Evolutionary conservation across 2,329 filamentous ascomycete genomes (phyloP).

Genomic region (Cladophialophora immunda): DNA sequence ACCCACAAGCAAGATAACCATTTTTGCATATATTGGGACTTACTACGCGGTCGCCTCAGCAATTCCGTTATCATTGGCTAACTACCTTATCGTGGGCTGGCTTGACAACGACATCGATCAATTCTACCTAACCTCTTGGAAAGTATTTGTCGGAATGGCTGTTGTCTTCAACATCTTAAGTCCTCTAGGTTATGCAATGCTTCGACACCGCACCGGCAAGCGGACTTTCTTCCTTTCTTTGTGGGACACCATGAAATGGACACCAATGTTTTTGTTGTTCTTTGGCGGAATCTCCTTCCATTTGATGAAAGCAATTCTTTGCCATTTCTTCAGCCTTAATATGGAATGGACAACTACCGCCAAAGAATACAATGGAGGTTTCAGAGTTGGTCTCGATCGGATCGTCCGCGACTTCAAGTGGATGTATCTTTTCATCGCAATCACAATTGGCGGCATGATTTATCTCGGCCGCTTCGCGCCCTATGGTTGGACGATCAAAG

Average conservation of each 20-base stretch:
- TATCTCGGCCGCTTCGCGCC: constrained; percentile 53
- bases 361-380: constrained; percentile 77
- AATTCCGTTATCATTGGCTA: constrained; percentile 68
- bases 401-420: constrained; percentile 81
- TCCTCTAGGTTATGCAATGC: constrained; percentile 68
- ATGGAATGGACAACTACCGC: constrained; percentile 87
- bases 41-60: constrained; percentile 76
- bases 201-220: constrained; percentile 69
- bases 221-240: constrained; percentile 60
- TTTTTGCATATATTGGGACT: constrained; percentile 74
- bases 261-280: constrained; percentile 75
- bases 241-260: constrained; percentile 69
- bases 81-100: constrained; percentile 77
- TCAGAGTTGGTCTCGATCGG: constrained; percentile 83
- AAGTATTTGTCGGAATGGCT: constrained; percentile 69
- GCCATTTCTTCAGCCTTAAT: constrained; percentile 85
- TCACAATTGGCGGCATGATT: constrained; percentile 58
- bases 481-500: constrained; percentile 63
- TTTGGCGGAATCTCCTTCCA: constrained; percentile 82
- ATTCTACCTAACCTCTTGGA: constrained; percentile 73
- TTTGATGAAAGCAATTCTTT: constrained; percentile 78
- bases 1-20: constrained; percentile 71
- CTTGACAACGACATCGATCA: constrained; percentile 72
- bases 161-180: constrained; percentile 70
- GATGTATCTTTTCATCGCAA: constrained; percentile 54